phyloP scores from a whole-genome alignment of 257 asterid species.

The Primulina huaijiensis region DNA sequence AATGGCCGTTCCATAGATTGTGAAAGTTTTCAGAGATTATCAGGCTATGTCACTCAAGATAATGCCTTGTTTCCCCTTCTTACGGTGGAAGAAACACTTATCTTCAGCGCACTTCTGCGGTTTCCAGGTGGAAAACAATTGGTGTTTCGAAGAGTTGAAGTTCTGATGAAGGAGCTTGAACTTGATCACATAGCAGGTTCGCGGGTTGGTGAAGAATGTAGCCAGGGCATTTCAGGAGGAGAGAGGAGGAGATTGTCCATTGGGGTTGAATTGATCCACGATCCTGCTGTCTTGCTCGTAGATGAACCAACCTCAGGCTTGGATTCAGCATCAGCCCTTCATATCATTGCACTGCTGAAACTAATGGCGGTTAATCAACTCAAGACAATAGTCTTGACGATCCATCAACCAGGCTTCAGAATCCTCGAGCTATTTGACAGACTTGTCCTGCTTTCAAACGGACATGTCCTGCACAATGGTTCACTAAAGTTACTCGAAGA shows the following conservation, averaged over 20 bases:
- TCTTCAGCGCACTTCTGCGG: constrained; percentile 66
- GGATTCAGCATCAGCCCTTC: constrained; percentile 83
- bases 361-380: constrained; percentile 42
- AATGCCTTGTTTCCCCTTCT: constrained; percentile 79
- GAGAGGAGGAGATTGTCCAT: constrained; percentile 81
- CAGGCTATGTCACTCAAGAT: constrained; percentile 75
- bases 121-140: constrained; percentile 40
- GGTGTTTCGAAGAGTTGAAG: constrained; percentile 38
- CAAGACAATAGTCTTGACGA: constrained; percentile 66
- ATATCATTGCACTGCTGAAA: constrained; percentile 48
- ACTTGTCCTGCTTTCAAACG: constrained; percentile 61
- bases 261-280: constrained; percentile 77
- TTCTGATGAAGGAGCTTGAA: constrained; percentile 64
- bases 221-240: constrained; percentile 73
- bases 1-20: constrained; percentile 40
- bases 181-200: constrained; percentile 55
- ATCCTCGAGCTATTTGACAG: constrained; percentile 66
- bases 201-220: constrained; percentile 56
- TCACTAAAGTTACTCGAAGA: constrained; percentile 49
- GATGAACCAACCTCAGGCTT: constrained; percentile 91
- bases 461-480: constrained; percentile 59
- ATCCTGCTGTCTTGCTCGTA: constrained; percentile 59
- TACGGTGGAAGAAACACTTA: constrained; percentile 72
- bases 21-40: constrained; percentile 43
- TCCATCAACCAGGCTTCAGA: constrained; percentile 86